Evolutionary conservation across 305 asterid species (phyloP).

Genomic region (Striga hermonthica): DNA sequence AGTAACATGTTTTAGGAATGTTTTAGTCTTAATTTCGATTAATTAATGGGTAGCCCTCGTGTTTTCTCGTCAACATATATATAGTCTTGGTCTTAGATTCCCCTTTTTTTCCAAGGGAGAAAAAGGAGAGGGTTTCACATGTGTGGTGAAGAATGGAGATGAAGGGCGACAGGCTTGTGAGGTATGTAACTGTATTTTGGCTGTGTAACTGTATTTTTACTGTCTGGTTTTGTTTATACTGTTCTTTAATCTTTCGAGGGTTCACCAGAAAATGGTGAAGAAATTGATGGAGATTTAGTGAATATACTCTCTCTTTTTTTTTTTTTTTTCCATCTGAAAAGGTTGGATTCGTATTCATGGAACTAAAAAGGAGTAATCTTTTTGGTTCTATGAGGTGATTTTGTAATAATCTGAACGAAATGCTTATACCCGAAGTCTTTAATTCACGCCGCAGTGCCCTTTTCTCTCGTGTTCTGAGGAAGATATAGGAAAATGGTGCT

Average conservation of each 20-base stretch:
- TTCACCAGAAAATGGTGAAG: background rate
- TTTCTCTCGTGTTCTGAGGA: conserved; percentile 17
- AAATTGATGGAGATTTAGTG: conserved; percentile 3
- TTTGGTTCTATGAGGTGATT: conserved; percentile 16
- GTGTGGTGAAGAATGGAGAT: conserved; percentile 40
- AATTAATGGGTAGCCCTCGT: background rate
- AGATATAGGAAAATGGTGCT: conserved; percentile 9
- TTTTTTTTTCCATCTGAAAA: conserved; percentile 12
- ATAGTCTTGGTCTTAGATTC: background rate
- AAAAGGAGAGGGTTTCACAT: conserved; percentile 23
- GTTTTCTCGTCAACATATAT: background rate
- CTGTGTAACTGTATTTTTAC: conserved; percentile 32
- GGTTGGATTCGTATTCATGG: conserved; percentile 15
- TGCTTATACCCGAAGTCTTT: background rate
- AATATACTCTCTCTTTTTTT: background rate
- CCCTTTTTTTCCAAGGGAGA: background rate
- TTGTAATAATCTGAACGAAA: conserved; percentile 1
- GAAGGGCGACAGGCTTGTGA: conserved; percentile 56
- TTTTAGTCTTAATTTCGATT: too few species aligned
- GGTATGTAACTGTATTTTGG: conserved; percentile 41
- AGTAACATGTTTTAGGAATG: too few species aligned
- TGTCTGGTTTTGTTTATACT: conserved; percentile 22
- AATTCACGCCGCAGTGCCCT: background rate
- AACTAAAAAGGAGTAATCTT: conserved; percentile 21
- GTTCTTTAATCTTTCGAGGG: background rate